These are phyloP conservation scores for Chlorella sorokiniana DNA, from an alignment of 139 green algal species.

Conservation along the genomic window DNA sequence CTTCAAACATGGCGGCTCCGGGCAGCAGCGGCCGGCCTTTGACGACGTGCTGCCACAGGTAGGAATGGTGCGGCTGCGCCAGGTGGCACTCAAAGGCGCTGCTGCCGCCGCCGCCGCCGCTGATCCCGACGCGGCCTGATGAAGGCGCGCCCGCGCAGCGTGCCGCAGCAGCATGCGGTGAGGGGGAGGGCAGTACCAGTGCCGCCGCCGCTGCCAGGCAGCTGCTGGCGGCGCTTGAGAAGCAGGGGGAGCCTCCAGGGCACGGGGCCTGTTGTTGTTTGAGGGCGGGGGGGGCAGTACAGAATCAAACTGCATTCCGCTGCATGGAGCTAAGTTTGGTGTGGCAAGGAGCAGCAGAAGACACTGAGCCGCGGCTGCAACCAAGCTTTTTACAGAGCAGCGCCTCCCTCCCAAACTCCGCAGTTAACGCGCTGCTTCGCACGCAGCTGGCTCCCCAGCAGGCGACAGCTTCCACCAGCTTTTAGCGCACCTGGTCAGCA, in stretches of 20 bases:
- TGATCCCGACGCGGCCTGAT: neutral
- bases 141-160: neutral
- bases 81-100: constrained; percentile 37
- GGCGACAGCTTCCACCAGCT: neutral
- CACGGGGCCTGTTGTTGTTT: neutral
- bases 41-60: constrained; percentile 64
- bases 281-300: neutral
- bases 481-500: constrained; percentile 6
- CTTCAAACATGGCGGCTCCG: constrained; percentile 65
- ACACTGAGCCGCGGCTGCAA: no score
- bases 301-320: no score
- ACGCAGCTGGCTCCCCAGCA: no score
- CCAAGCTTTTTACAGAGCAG: neutral
- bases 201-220: constrained; percentile 27
- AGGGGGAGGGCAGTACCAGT: constrained; percentile 24
- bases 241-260: neutral
- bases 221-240: neutral
- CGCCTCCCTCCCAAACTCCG: no score
- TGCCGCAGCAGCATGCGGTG: constrained; percentile 28
- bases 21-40: constrained; percentile 55
- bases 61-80: constrained; percentile 24
- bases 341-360: no score
- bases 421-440: no score
- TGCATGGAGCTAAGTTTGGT: no score
- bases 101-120: neutral